These are phyloP conservation scores for Caulochytrium protostelioides DNA, from an alignment of 371 early-diverging fungal genomes.

Conservation along the genomic window DNA sequence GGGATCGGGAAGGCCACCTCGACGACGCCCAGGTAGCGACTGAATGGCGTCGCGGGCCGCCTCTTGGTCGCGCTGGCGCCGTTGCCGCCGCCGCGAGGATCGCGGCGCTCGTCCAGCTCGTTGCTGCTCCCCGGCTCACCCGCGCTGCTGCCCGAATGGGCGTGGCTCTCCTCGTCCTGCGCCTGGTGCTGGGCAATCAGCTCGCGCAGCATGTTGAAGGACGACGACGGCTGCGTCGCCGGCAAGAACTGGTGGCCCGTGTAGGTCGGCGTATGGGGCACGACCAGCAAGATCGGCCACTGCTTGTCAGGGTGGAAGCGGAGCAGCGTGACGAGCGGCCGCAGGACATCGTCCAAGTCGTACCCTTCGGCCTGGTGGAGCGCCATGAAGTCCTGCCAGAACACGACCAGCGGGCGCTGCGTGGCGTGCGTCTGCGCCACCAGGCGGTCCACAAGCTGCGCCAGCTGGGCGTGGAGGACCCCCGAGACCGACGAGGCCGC, in stretches of 20 bases:
- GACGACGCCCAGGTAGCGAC: too few relatives aligned
- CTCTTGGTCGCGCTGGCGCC: too few relatives aligned
- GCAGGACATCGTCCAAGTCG: not conserved
- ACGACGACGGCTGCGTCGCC: not conserved
- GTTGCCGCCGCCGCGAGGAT: too few relatives aligned
- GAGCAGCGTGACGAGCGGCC: not conserved
- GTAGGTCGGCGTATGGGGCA: not conserved
- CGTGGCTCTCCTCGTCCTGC: not conserved
- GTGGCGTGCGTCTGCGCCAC: not conserved
- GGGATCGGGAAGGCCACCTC: too few relatives aligned
- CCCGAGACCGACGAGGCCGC: not conserved
- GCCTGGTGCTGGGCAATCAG: not conserved
- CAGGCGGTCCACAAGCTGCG: constrained; percentile 1
- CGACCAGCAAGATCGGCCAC: not conserved
- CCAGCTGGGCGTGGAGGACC: constrained; percentile 1
- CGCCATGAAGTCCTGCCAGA: not conserved
- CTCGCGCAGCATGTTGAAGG: not conserved
- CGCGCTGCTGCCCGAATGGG: too few relatives aligned
- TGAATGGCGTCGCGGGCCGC: too few relatives aligned
- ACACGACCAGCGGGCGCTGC: not conserved
- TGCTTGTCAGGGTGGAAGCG: not conserved
- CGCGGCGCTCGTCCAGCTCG: too few relatives aligned
- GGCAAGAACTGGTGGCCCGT: not conserved
- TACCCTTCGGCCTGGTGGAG: not conserved
- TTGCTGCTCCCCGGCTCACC: too few relatives aligned